Evolutionary conservation across 768 basidiomycete species (phyloP), one percentile per base, ranked within the genome.

Genomic region (Boletus sp.): DNA sequence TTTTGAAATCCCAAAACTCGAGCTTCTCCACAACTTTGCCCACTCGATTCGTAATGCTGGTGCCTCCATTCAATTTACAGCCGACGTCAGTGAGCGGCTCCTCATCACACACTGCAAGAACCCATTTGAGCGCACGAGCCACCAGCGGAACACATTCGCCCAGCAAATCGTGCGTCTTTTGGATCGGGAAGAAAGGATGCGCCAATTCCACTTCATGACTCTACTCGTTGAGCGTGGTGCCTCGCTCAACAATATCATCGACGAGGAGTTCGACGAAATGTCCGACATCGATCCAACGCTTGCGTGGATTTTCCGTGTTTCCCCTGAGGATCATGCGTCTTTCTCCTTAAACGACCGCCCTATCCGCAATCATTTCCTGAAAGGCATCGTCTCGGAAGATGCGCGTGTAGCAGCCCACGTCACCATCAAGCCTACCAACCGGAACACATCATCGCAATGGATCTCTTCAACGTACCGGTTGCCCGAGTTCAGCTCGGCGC

Each of bases 11-110:
- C 69, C 54, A 1, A 63, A 63, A 28, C 58, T 63, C 0, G 56
- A 63, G 14, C 47, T 63, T 9, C 44, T 63, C 11, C 54, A 57
- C 7, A 52, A 50, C 17, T 55, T 70, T 48, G 35, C 54, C 2
- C 29, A 29, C 12, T 52, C 61, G 0, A 66, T 72, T 41, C 14
- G 20, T 6, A 18, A 47, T 3, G 52, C 62, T 5, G 68, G 70
- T 3, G 29, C 63, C 4, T 46, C 58, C 11, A 67, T 72, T 40
- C 66, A 67, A 18, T 70, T 57, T 45, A 71, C 66, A 33, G 71
- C 70, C 4, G 70, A 73, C 37, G 57, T 63, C 7, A 9, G 9
- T 35, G 11, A 35, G 33, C 4, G 11, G 33, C 33, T 35, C 33
- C 33, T 35, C 11, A 35, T 35, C 33, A 9, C 67, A 15, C 63